Conservation (phyloP, 2,329 filamentous ascomycete genomes). For the Dothistroma pini region DNA sequence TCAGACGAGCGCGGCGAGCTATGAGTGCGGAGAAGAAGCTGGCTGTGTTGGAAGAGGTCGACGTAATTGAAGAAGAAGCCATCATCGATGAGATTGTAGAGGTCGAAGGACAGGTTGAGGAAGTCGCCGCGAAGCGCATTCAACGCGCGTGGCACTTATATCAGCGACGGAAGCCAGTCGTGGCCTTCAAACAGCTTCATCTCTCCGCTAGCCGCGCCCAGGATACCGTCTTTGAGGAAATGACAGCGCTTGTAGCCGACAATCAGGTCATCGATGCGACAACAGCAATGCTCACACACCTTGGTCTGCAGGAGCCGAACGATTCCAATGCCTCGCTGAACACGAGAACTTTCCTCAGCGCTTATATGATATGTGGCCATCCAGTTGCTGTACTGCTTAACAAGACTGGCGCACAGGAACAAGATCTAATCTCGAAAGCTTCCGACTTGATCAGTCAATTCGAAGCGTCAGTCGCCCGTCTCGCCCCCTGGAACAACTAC, state of each 20-base stretch:
- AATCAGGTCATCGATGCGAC: constrained; percentile 64
- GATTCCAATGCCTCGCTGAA: constrained; percentile 64
- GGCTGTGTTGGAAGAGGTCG: constrained; percentile 48
- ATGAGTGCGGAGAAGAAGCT: constrained; percentile 49
- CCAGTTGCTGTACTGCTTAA: constrained; percentile 73
- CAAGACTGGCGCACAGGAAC: constrained; percentile 65
- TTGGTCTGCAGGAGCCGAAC: constrained; percentile 56
- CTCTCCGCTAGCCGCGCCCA: constrained; percentile 68
- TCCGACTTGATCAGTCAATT: constrained; percentile 74
- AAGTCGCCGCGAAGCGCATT: constrained; percentile 62
- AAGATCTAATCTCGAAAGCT: constrained; percentile 73
- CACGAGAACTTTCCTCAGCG: constrained; percentile 73
- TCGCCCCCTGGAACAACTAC: constrained; percentile 64
- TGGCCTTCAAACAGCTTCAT: constrained; percentile 62
- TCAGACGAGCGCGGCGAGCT: constrained; percentile 41
- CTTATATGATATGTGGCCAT: constrained; percentile 75
- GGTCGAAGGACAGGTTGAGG: constrained; percentile 48
- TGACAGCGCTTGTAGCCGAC: constrained; percentile 64
- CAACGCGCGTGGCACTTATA: constrained; percentile 67
- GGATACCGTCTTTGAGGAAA: constrained; percentile 69
- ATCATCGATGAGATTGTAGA: constrained; percentile 30
- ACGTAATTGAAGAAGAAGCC: constrained; percentile 47
- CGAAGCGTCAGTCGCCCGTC: constrained; percentile 65
- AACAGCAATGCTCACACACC: constrained; percentile 63
- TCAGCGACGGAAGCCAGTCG: constrained; percentile 57